Evolutionary conservation across 2,329 filamentous ascomycete species (phyloP).

Genomic region (Podosphaera fusca): DNA sequence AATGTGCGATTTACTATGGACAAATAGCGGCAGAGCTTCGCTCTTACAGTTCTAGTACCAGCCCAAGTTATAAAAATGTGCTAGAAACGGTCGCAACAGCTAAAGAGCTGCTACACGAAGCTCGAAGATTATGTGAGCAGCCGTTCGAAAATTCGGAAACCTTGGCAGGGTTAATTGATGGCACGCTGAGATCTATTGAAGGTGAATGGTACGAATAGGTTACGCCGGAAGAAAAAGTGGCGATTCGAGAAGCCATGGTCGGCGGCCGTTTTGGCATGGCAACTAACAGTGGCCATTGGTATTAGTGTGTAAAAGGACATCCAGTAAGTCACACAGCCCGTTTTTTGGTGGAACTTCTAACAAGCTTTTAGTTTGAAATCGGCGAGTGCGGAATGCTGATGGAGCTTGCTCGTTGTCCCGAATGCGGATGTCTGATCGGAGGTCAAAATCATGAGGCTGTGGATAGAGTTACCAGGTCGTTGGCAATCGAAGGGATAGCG

Average conservation of each 20-base stretch:
- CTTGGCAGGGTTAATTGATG: conserved; percentile 13
- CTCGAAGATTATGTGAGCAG: conserved; percentile 15
- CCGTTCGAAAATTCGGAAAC: conserved; percentile 14
- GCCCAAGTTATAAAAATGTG: conserved; percentile 5
- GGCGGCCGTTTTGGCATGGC: conserved; percentile 22
- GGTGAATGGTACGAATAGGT: conserved; percentile 20
- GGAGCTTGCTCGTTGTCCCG: conserved; percentile 34
- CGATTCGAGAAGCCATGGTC: conserved; percentile 28
- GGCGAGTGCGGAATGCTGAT: conserved; percentile 46
- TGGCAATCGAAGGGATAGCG: conserved; percentile 21
- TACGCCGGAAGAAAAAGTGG: conserved; percentile 22
- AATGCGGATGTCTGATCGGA: conserved; percentile 35
- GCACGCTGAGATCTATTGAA: conserved; percentile 13
- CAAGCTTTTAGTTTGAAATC: conserved; percentile 26
- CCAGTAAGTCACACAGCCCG: conserved; percentile 13
- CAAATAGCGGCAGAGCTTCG: neutral
- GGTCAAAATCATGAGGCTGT: conserved; percentile 27
- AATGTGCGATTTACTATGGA: conserved; percentile 17
- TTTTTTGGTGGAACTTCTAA: conserved; percentile 2
- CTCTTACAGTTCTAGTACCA: conserved; percentile 1
- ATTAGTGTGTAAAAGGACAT: conserved; percentile 31
- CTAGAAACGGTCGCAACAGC: conserved; percentile 6
- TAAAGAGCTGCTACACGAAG: conserved; percentile 13
- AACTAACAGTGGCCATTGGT: conserved; percentile 36
- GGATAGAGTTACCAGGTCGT: conserved; percentile 26